Evolutionary conservation across 768 basidiomycete genomes (phyloP).

Genomic region (Rhodotorula babjevae): DNA sequence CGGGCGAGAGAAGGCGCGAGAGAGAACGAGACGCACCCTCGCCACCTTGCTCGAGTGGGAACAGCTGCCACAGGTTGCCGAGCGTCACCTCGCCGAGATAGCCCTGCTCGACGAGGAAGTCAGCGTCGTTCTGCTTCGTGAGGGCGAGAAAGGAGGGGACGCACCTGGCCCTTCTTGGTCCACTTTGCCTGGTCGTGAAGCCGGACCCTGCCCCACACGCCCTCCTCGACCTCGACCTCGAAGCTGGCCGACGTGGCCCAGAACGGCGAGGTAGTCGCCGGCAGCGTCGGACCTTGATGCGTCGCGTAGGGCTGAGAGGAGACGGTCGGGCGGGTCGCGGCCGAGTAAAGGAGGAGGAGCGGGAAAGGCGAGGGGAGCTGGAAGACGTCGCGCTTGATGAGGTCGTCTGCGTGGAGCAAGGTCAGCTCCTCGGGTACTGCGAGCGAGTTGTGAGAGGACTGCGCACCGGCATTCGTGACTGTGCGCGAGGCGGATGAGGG

Average conservation of each 20-base stretch:
- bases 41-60: constrained; percentile 3
- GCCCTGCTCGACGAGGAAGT: constrained; percentile 3
- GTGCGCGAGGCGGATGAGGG: background rate
- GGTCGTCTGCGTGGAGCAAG: constrained; percentile 24
- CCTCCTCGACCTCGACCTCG: constrained; percentile 21
- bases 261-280: background rate
- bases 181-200: constrained; percentile 29
- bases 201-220: constrained; percentile 18
- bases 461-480: background rate
- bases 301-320: background rate
- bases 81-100: constrained; percentile 33
- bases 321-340: background rate
- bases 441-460: too few species aligned
- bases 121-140: background rate
- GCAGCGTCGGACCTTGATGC: background rate
- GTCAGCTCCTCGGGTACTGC: background rate
- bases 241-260: constrained; percentile 20
- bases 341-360: constrained; percentile 14
- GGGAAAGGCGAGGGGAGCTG: constrained; percentile 22
- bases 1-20: background rate
- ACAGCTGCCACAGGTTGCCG: constrained; percentile 10
- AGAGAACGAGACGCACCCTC: constrained; percentile 4
- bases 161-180: constrained; percentile 23
- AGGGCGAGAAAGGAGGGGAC: background rate
- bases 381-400: constrained; percentile 40